phyloP scores from a whole-genome alignment of 2,329 filamentous ascomycete species.

The Calonectria pseudoreteaudii region DNA sequence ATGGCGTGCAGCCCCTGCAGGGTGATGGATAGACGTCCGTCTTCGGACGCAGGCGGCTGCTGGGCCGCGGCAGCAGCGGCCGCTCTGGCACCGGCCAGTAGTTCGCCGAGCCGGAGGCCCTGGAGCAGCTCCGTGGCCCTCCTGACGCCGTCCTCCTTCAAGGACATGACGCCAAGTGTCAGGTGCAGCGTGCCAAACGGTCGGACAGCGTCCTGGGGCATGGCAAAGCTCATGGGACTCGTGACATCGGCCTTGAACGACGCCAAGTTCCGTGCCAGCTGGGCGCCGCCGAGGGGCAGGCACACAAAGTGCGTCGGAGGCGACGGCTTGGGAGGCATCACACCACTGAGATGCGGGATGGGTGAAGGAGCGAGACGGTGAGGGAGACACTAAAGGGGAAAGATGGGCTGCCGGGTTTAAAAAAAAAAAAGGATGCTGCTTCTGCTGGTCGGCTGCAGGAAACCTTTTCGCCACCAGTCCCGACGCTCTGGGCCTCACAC shows the following conservation, averaged over 20 bases:
- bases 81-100: constrained; percentile 48
- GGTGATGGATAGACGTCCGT: constrained; percentile 53
- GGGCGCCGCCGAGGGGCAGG: constrained; percentile 75
- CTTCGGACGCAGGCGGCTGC: neutral
- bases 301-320: constrained; percentile 81
- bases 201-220: constrained; percentile 77
- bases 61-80: neutral
- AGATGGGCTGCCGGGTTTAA: constrained; percentile 9
- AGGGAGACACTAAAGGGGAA: neutral
- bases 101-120: constrained; percentile 52
- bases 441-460: constrained; percentile 1
- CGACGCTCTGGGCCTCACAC: constrained; percentile 13
- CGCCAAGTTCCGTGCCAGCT: constrained; percentile 73
- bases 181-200: constrained; percentile 86
- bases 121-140: constrained; percentile 55
- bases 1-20: constrained; percentile 71
- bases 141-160: constrained; percentile 63
- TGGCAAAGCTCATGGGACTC: constrained; percentile 54
- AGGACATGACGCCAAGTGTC: constrained; percentile 87
- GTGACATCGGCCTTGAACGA: constrained; percentile 72
- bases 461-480: constrained; percentile 15
- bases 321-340: constrained; percentile 52
- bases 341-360: neutral
- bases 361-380: neutral
- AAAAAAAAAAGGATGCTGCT: neutral